Evolutionary conservation across 1,139 yeast species (phyloP).

Genomic region (Saccharomycopsis phalli): DNA sequence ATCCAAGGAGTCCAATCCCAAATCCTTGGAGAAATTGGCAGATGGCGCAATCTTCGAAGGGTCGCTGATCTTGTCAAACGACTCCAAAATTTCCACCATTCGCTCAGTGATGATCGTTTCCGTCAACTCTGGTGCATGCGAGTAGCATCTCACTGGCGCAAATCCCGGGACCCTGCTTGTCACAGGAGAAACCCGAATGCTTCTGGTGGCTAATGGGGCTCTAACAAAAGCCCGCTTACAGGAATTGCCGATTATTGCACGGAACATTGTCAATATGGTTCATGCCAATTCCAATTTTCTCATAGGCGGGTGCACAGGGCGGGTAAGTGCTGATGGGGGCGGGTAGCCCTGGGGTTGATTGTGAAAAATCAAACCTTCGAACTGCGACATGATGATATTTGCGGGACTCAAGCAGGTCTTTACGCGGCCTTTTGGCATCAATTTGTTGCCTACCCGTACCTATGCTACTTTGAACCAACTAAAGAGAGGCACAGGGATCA

Average conservation of each 20-base stretch:
- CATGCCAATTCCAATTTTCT: neutral
- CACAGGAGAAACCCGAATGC: neutral
- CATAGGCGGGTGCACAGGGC: neutral
- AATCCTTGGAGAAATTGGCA: constrained; percentile 61
- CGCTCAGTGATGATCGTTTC: constrained; percentile 68
- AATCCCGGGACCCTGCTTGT: neutral
- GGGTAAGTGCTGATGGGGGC: neutral
- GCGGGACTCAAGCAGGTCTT: too few species aligned
- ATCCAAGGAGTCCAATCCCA: constrained; percentile 82
- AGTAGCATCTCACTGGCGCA: constrained; percentile 38
- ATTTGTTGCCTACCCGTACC: too few species aligned
- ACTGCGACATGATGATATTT: too few species aligned
- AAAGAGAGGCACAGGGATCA: constrained; percentile 49
- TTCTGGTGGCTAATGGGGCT: neutral
- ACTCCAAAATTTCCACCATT: constrained; percentile 68
- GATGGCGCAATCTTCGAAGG: constrained; percentile 41
- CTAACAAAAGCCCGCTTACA: neutral
- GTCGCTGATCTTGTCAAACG: constrained; percentile 55
- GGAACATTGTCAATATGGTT: constrained; percentile 6
- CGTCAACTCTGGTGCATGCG: constrained; percentile 57
- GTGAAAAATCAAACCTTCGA: too few species aligned
- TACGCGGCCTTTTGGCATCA: too few species aligned
- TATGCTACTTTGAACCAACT: constrained; percentile 69
- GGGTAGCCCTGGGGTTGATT: too few species aligned
- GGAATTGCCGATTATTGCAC: constrained; percentile 4